Percentiles rank a stretch among this genome's conserved stretches.
phyloP scores from a whole-genome alignment of 2,329 filamentous ascomycete species.

The Penicillium sp. region DNA sequence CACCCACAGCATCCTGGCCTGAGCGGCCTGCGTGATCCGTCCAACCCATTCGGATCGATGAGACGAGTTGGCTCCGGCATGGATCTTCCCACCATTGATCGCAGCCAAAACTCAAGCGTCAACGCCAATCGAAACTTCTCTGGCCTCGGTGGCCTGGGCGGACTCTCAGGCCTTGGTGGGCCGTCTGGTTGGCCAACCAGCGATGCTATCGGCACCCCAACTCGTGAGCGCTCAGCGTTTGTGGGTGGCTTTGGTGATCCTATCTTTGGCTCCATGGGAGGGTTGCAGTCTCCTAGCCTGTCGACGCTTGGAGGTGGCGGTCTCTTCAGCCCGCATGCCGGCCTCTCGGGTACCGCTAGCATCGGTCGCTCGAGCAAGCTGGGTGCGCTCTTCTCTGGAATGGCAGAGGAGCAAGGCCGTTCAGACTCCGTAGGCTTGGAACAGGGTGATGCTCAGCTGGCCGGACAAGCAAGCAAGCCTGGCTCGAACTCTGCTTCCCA shows the following conservation, averaged over 20 bases:
- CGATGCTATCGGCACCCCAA: conserved; percentile 77
- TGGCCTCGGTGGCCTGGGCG: conserved; percentile 59
- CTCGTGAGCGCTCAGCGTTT: conserved; percentile 60
- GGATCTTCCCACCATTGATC: conserved; percentile 72
- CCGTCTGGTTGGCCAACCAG: conserved; percentile 59
- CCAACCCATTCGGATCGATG: conserved; percentile 61
- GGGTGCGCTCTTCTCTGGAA: conserved; percentile 83
- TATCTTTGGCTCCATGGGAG: conserved; percentile 76
- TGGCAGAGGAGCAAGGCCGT: conserved; percentile 67
- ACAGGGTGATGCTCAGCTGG: conserved; percentile 50
- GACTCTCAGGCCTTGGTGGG: conserved; percentile 61
- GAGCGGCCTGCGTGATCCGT: conserved; percentile 59
- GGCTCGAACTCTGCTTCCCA: conserved; percentile 43
- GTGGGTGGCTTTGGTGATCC: conserved; percentile 61
- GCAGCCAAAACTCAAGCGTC: conserved; percentile 90
- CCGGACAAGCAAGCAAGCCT: conserved; percentile 38
- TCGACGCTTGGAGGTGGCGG: conserved; percentile 50
- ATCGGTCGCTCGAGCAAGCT: conserved; percentile 81
- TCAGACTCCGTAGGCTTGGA: conserved; percentile 66
- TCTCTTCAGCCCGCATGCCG: conserved; percentile 68
- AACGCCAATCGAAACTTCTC: conserved; percentile 74
- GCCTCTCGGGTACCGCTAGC: conserved; percentile 65
- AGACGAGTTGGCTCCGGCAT: conserved; percentile 61
- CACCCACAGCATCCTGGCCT: conserved; percentile 59
- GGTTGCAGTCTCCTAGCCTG: conserved; percentile 65